phyloP scores from a whole-genome alignment of 805 yeast genomes.

The Starmerella etchellsii region DNA sequence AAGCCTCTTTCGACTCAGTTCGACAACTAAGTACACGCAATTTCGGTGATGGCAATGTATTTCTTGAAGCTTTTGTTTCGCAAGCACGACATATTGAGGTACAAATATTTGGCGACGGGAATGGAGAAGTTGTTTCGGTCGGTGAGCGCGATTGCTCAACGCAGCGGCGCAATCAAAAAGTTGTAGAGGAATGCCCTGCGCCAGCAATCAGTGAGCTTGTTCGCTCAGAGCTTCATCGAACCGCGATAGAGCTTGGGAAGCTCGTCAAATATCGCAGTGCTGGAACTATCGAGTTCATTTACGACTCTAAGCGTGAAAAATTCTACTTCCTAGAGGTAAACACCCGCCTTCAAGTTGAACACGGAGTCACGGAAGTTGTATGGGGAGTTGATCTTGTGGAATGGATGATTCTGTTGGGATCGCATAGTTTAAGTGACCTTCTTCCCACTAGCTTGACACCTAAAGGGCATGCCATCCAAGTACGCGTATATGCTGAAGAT shows the following conservation, averaged over 20 bases:
- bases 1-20: constrained; percentile 86
- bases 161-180: constrained; percentile 98
- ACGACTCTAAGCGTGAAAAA: constrained; percentile 70
- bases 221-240: constrained; percentile 82
- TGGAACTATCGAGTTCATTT: constrained; percentile 96
- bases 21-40: constrained; percentile 86
- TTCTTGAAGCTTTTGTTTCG: constrained; percentile 87
- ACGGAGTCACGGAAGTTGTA: constrained; percentile 95
- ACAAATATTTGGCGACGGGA: constrained; percentile 81
- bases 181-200: constrained; percentile 97
- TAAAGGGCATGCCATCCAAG: constrained; percentile 96
- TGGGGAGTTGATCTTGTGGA: constrained; percentile 88
- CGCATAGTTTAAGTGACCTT: constrained; percentile 99
- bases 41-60: constrained; percentile 95
- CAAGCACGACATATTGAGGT: constrained; percentile 97
- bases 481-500: constrained; percentile 98
- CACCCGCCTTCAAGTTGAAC: constrained; percentile 97
- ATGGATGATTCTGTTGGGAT: constrained; percentile 31
- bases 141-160: constrained; percentile 99
- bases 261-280: constrained; percentile 88
- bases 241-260: constrained; percentile 85
- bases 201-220: constrained; percentile 69
- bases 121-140: constrained; percentile 88
- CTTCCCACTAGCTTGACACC: constrained; percentile 73
- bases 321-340: constrained; percentile 96